Evolutionary conservation across 1,284 basidiomycete genomes (phyloP), one percentile per base, ranked within the genome.

Genomic region (Cutaneotrichosporon cyanovorans): DNA sequence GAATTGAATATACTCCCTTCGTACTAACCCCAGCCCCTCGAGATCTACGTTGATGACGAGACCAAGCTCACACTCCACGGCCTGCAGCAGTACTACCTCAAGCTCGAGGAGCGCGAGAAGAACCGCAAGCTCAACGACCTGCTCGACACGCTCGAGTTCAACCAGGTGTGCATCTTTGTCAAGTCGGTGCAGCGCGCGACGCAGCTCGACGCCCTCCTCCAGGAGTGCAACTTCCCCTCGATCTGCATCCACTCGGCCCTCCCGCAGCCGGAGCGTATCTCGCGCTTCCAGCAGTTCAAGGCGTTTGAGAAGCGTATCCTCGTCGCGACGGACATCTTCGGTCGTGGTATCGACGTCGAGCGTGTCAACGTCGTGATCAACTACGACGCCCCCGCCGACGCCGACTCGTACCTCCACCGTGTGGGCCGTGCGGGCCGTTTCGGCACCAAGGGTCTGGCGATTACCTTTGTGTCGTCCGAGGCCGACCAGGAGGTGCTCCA

Each of bases 21-120:
- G 2, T 15, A 33, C 48, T 50, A 30, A 46, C 41, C 25, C 28
- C 63, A 97, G 93, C 95, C 95, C 18, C 82, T 99, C 40, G 95
- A 99, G 75, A 98, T 99, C 58, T 98, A 98, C 71, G 92, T 99
- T 48, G 95, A 99, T 66, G 95, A 99, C 68, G 95, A 98, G 77
- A 95, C 95, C 49, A 99, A 99, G 74, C 75, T 99, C 51, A 99
- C 95, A 1, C 80, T 99, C 25, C 95, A 99, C 74, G 95, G 95
- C 60, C 79, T 99, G 5, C 95, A 98, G 73, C 95, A 99, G 75
- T 92, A 98, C 73, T 99, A 91, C 68, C 88, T 98, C 58, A 91
- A 92, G 73, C 77, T 96, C 22, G 92, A 96, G 61, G 95, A 99
- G 74, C 80, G 79, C 35, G 83, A 82, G 52, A 99, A 99, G 78